A percentile compares a stretch with the other conserved stretches of the same genome.
phyloP scores from a whole-genome alignment of 2,329 filamentous ascomycete species.

The Anthostomella pinea region DNA sequence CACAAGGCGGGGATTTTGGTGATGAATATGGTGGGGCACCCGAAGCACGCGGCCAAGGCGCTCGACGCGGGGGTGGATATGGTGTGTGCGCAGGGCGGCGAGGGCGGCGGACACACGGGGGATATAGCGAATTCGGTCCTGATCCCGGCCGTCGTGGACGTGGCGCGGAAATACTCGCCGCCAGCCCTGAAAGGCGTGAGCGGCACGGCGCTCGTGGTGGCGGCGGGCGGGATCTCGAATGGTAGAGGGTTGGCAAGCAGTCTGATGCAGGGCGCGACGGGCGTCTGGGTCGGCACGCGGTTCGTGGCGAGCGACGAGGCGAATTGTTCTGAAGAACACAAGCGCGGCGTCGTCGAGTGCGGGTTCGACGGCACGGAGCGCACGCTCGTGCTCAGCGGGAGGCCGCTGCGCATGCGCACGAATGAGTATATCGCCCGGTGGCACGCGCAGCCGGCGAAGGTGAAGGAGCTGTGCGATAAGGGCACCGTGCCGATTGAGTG shows the following conservation, averaged over 20 bases:
- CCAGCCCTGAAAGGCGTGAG: constrained; percentile 63
- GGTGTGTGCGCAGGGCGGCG: constrained; percentile 87
- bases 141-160: constrained; percentile 82
- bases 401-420: constrained; percentile 74
- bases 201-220: constrained; percentile 73
- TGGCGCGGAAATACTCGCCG: constrained; percentile 70
- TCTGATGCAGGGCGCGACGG: constrained; percentile 82
- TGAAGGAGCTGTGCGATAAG: constrained; percentile 69
- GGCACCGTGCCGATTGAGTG: constrained; percentile 79
- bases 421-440: constrained; percentile 83
- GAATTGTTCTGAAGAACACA: constrained; percentile 76
- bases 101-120: constrained; percentile 91
- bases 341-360: constrained; percentile 78
- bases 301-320: constrained; percentile 85
- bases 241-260: constrained; percentile 76
- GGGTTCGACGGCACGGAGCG: constrained; percentile 75
- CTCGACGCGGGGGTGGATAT: constrained; percentile 85
- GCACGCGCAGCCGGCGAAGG: constrained; percentile 73
- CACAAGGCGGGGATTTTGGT: constrained; percentile 78
- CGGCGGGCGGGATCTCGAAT: constrained; percentile 83
- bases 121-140: constrained; percentile 83
- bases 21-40: constrained; percentile 98
- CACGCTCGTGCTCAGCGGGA: constrained; percentile 77
- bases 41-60: constrained; percentile 87
- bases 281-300: constrained; percentile 91